phyloP scores from a whole-genome alignment of 306 rosid genomes.

The Clitoria ternatea region DNA sequence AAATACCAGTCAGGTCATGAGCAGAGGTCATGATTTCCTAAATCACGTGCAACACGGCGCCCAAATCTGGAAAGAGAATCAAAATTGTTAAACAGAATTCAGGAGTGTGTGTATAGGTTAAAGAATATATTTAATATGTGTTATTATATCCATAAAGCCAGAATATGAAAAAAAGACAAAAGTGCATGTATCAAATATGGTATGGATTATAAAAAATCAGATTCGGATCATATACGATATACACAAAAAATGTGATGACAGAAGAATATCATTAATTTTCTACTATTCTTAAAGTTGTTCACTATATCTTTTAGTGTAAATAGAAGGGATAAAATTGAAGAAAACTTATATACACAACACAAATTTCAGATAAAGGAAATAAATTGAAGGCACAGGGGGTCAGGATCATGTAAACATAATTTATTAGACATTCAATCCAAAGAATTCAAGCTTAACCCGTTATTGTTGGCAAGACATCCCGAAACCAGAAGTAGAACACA shows the following conservation, averaged over 20 bases:
- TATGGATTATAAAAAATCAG: background rate
- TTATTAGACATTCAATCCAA: too few species aligned
- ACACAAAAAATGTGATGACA: background rate
- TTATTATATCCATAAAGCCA: background rate
- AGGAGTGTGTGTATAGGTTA: too few species aligned
- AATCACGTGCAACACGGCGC: background rate
- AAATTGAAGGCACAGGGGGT: background rate
- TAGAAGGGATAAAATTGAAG: background rate
- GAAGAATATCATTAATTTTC: background rate
- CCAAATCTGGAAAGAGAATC: slow-evolving; percentile 30
- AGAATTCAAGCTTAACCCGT: too few species aligned
- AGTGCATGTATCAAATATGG: background rate
- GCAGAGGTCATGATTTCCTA: slow-evolving; percentile 35
- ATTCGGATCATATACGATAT: background rate
- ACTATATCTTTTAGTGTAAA: background rate
- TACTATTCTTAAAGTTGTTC: background rate
- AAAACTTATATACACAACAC: background rate
- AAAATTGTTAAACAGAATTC: background rate
- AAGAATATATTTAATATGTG: too few species aligned
- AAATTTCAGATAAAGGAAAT: background rate
- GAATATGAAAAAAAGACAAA: background rate
- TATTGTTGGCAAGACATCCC: background rate
- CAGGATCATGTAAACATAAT: background rate
- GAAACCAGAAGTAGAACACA: background rate
- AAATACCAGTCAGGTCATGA: slow-evolving; percentile 34